Conservation (phyloP, 148 eudicot species). For the Nepenthes mirabilis region DNA sequence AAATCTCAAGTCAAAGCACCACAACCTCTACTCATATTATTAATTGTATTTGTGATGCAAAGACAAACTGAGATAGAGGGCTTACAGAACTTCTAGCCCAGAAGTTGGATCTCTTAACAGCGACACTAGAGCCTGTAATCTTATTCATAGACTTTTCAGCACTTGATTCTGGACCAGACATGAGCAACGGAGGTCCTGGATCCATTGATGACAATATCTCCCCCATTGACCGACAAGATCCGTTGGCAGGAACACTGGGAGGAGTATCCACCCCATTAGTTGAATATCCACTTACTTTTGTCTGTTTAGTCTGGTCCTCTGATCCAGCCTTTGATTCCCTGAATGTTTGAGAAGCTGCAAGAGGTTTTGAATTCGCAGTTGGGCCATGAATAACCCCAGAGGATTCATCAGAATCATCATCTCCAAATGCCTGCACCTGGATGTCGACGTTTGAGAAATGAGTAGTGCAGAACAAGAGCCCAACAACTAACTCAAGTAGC, state of each 20-base stretch:
- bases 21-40: not conserved
- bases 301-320: constrained; percentile 31
- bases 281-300: constrained; percentile 24
- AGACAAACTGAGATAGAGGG: not conserved
- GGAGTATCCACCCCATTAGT: constrained; percentile 28
- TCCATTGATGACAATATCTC: constrained; percentile 73
- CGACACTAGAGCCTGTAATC: constrained; percentile 28
- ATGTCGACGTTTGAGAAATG: constrained; percentile 6
- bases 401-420: constrained; percentile 70
- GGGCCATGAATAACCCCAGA: constrained; percentile 27
- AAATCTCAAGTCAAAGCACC: not conserved
- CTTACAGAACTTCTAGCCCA: constrained; percentile 87
- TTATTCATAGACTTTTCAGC: constrained; percentile 46
- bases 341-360: constrained; percentile 24
- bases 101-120: constrained; percentile 56
- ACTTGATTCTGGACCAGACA: constrained; percentile 39
- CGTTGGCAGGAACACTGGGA: constrained; percentile 19
- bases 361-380: constrained; percentile 35
- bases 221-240: constrained; percentile 64
- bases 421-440: constrained; percentile 36
- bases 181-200: constrained; percentile 59
- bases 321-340: constrained; percentile 28
- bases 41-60: not conserved
- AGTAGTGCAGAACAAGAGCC: not conserved
- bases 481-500: no score